These are phyloP conservation scores for Gamarada debralockiae DNA, from an alignment of 495 filamentous ascomycete genomes.

Conservation along the genomic window DNA sequence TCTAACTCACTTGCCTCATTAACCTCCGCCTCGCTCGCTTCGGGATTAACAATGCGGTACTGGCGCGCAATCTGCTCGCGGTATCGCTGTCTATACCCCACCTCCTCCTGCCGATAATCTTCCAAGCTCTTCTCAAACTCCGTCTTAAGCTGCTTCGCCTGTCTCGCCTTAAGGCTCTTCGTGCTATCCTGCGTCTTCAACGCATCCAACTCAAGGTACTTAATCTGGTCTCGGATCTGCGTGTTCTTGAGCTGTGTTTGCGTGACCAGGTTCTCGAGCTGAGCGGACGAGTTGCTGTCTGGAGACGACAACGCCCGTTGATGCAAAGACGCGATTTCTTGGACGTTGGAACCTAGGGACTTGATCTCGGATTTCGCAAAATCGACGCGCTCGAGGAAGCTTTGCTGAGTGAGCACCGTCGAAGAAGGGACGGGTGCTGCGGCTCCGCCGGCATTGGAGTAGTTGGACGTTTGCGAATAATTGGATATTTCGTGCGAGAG, in stretches of 20 bases:
- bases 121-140: constrained; percentile 61
- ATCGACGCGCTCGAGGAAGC: constrained; percentile 59
- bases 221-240: constrained; percentile 64
- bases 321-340: constrained; percentile 54
- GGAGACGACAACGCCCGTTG: constrained; percentile 53
- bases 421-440: constrained; percentile 16
- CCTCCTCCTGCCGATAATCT: constrained; percentile 61
- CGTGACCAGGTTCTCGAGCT: constrained; percentile 49
- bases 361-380: constrained; percentile 54
- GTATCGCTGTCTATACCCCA: constrained; percentile 58
- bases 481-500: constrained; percentile 24
- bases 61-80: constrained; percentile 69
- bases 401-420: constrained; percentile 43
- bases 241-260: constrained; percentile 63
- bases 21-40: constrained; percentile 62
- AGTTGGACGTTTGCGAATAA: constrained; percentile 19
- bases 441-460: constrained; percentile 17
- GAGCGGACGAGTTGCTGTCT: constrained; percentile 39
- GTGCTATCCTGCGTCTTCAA: constrained; percentile 49
- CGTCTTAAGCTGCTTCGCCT: constrained; percentile 59
- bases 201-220: constrained; percentile 59
- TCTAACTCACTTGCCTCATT: constrained; percentile 59
- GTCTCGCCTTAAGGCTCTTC: constrained; percentile 54
- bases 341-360: constrained; percentile 48
- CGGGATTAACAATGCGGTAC: constrained; percentile 72